These are phyloP conservation scores for Barnettozyma botsteinii DNA, from an alignment of 805 yeast species.

Conservation along the genomic window DNA sequence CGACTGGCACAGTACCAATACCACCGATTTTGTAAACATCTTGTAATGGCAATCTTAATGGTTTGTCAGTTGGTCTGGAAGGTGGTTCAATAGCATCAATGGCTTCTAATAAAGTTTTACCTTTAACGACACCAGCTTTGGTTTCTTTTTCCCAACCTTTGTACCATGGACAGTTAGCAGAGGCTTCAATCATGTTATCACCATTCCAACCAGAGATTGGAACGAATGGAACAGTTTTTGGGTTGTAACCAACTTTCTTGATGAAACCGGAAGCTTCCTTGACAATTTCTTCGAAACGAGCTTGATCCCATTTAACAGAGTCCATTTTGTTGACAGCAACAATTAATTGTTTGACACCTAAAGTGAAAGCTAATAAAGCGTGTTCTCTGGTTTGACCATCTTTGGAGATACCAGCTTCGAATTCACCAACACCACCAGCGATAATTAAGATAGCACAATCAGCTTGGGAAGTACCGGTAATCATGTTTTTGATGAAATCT, in stretches of 20 bases:
- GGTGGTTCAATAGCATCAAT: constrained; percentile 86
- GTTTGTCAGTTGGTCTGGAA: constrained; percentile 80
- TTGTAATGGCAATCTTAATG: constrained; percentile 87
- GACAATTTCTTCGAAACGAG: constrained; percentile 70
- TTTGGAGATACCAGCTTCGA: constrained; percentile 95
- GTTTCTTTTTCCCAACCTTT: constrained; percentile 89
- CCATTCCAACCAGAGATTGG: constrained; percentile 94
- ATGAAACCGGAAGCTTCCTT: constrained; percentile 79
- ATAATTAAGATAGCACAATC: constrained; percentile 89
- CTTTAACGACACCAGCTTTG: constrained; percentile 66
- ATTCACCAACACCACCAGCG: constrained; percentile 93
- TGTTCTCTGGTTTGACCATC: constrained; percentile 95
- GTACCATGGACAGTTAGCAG: constrained; percentile 85
- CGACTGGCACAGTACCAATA: constrained; percentile 94
- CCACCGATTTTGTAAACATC: constrained; percentile 95
- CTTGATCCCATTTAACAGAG: constrained; percentile 82
- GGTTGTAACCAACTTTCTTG: constrained; percentile 88
- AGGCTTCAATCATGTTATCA: constrained; percentile 86
- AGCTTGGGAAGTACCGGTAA: constrained; percentile 94
- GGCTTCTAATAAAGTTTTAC: constrained; percentile 86
- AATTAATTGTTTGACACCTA: constrained; percentile 83
- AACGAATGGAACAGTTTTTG: constrained; percentile 84
- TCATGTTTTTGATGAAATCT: constrained; percentile 95
- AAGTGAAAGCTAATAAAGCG: constrained; percentile 86
- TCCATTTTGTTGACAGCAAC: constrained; percentile 94